Conservation (phyloP, 768 basidiomycete genomes). For the Ramaria sp. region DNA sequence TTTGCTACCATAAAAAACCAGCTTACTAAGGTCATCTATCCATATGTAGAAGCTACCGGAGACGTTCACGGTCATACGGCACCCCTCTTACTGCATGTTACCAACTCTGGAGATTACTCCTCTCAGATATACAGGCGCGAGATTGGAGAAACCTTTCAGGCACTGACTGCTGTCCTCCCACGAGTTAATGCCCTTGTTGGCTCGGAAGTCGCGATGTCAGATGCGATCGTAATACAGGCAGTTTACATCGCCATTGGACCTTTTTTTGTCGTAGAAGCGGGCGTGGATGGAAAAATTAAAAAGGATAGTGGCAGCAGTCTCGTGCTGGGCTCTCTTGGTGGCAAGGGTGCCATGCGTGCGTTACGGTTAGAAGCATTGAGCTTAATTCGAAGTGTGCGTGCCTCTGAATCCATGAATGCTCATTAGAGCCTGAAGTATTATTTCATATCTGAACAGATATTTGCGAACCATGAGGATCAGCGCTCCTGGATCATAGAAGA, state of each 20-base stretch:
- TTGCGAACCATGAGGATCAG: slow-evolving; percentile 84
- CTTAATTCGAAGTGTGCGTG: slow-evolving; percentile 73
- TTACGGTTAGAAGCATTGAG: slow-evolving; percentile 73
- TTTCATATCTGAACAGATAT: slow-evolving; percentile 46
- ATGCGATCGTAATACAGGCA: slow-evolving; percentile 81
- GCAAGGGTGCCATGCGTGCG: slow-evolving; percentile 71
- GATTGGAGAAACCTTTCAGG: slow-evolving; percentile 57
- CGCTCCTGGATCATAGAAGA: slow-evolving; percentile 98
- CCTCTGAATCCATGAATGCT: background rate
- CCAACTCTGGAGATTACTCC: slow-evolving; percentile 26
- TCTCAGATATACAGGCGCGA: slow-evolving; percentile 8
- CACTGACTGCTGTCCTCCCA: slow-evolving; percentile 59
- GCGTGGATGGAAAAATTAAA: slow-evolving; percentile 42
- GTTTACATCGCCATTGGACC: slow-evolving; percentile 93
- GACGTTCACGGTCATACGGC: slow-evolving; percentile 31
- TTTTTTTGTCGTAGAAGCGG: slow-evolving; percentile 76
- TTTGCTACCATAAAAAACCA: slow-evolving; percentile 70
- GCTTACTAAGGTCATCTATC: slow-evolving; percentile 70
- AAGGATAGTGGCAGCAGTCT: slow-evolving; percentile 33
- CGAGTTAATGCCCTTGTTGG: slow-evolving; percentile 65
- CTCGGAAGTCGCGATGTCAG: slow-evolving; percentile 72
- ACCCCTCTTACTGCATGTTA: slow-evolving; percentile 33
- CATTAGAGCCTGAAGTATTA: background rate
- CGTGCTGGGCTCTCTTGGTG: slow-evolving; percentile 45
- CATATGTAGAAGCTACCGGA: slow-evolving; percentile 61